Base-by-base conservation (phyloP, 106 monocot genomes). In the Allium fistulosum region DNA sequence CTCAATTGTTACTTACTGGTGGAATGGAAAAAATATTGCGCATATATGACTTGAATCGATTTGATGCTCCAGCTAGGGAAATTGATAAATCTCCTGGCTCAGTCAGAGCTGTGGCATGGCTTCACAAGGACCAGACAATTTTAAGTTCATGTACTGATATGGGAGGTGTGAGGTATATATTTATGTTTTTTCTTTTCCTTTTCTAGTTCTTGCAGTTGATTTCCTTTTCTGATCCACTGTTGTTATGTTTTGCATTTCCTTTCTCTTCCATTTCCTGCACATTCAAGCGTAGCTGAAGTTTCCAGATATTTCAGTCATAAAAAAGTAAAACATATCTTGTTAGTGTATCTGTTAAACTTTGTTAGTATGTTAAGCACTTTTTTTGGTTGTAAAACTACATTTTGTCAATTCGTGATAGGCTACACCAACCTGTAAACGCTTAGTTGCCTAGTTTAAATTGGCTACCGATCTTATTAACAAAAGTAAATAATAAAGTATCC, bases 81-180 rank as follows among this genome's bases (percentile, higher is more conserved):
- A 81, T 96, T 84, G 88, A 83, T 51, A 88, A 85, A 48, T 92
- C 86, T 51, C 96, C 92, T 59, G 88, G 92, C 59, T 84, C 88
- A 26, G 74, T 88, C 47, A 85, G 96, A 76, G 91, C 88, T 58
- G 88, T 81, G 1, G 74, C 91, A 27, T 96, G 96, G 96, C 88
- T 96, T 76, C 96, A 96, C 18, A 86, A 81, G 62, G 92, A 88
- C 59, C 91, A 88, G 52, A 88, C 96, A 64, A 88, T 96, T 56
- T 71, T 96, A 61, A 88, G 92, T 80, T 88, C 91, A 37, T 96
- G 91, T 77, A 84, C 85, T 68, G 96, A 96, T 72, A 75, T 88
- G 14, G 88, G 86, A 12, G 86, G 96, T 67, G 88, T 88, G 26
- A 88, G 96, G 95, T 95, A 58, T 57, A 74, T 22, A 67, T 52